Conservation (phyloP, 169 alveolate species). For the Cryptosporidium viatorum region DNA sequence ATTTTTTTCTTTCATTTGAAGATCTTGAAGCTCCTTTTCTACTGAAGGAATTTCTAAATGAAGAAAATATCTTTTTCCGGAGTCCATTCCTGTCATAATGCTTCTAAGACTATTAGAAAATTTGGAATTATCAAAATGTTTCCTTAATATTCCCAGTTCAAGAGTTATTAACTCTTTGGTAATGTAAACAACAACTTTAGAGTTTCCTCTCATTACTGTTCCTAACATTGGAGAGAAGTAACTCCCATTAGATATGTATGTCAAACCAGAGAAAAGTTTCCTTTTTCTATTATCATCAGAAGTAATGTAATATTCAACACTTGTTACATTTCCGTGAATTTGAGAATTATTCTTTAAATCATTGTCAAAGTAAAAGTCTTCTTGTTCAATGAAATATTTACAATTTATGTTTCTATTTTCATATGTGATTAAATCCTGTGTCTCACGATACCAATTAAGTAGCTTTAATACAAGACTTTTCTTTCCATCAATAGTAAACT, state of each 20-base stretch:
- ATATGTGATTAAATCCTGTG: not conserved
- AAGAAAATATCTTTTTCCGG: slow-evolving; percentile 26
- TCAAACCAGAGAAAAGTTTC: slow-evolving; percentile 10
- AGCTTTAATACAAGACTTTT: not conserved
- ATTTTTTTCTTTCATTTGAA: not conserved
- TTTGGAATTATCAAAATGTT: slow-evolving; percentile 23
- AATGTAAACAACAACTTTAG: slow-evolving; percentile 14
- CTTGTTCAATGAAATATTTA: not conserved
- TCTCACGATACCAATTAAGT: slow-evolving; percentile 62
- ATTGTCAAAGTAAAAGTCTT: not conserved
- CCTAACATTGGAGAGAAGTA: slow-evolving; percentile 23
- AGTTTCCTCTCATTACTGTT: slow-evolving; percentile 12
- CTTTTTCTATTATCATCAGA: slow-evolving; percentile 36
- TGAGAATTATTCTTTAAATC: not conserved
- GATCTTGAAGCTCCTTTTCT: not conserved
- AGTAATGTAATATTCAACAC: slow-evolving; percentile 37
- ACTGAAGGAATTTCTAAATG: slow-evolving; percentile 25
- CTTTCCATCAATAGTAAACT: slow-evolving; percentile 1
- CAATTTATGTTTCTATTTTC: slow-evolving; percentile 1
- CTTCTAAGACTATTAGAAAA: slow-evolving; percentile 11
- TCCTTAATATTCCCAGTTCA: slow-evolving; percentile 2
- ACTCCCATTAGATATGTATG: not conserved
- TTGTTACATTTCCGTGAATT: not conserved
- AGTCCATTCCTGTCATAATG: slow-evolving; percentile 9
- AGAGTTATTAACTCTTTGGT: slow-evolving; percentile 6